A percentile compares a stretch with the other conserved stretches of the same genome.
These are phyloP conservation scores for Quercus phellos DNA, from an alignment of 331 rosid species.

Conservation along the genomic window DNA sequence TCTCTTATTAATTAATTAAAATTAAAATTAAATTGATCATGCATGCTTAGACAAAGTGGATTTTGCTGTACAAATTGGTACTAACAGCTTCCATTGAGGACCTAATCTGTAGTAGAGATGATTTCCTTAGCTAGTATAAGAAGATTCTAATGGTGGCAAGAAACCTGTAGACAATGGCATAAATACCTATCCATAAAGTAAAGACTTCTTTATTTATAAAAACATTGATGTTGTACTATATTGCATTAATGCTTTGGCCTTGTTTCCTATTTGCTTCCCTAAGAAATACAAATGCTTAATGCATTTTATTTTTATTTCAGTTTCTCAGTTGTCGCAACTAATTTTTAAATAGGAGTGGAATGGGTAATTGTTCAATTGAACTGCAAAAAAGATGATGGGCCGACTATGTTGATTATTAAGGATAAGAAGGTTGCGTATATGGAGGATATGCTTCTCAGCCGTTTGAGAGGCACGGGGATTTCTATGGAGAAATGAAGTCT, in stretches of 20 bases:
- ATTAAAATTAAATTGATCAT: background rate
- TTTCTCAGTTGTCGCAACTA: constrained; percentile 16
- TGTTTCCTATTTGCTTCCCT: background rate
- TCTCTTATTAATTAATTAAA: background rate
- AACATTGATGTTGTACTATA: background rate
- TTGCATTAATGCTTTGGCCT: background rate
- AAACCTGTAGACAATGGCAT: background rate
- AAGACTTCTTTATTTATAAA: background rate
- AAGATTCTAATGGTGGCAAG: background rate
- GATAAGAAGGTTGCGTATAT: constrained; percentile 71
- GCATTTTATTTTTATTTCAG: constrained; percentile 1
- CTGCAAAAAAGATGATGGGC: constrained; percentile 73
- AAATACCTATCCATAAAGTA: background rate
- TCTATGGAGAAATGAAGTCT: constrained; percentile 82
- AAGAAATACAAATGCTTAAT: constrained; percentile 1
- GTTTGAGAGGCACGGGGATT: constrained; percentile 87
- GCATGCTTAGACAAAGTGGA: background rate
- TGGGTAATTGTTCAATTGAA: constrained; percentile 29
- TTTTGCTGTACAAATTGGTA: background rate
- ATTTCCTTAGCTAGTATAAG: background rate
- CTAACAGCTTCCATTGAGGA: background rate
- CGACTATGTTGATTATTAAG: constrained; percentile 70
- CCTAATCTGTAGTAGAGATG: background rate
- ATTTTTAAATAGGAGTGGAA: constrained; percentile 17
- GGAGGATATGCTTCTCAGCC: constrained; percentile 92